A percentile compares a stretch with the other conserved stretches of the same genome.
phyloP scores from a whole-genome alignment of 306 rosid genomes.

The Luffa acutangula region DNA sequence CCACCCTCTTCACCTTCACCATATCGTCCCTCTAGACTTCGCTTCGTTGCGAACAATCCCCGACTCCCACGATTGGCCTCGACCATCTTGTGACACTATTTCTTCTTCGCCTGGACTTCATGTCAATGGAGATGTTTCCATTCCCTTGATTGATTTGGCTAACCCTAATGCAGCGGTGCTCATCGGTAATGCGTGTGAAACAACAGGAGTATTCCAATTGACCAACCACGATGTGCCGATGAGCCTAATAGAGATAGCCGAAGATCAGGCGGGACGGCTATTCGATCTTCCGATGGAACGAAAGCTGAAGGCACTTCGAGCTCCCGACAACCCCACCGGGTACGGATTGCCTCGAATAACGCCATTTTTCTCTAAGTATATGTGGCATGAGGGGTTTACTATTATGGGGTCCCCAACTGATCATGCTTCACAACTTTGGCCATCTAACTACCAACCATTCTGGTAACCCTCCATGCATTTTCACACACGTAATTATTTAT shows the following conservation, averaged over 20 bases:
- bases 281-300: slow-evolving; percentile 41
- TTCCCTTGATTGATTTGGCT: slow-evolving; percentile 44
- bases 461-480: slow-evolving; percentile 51
- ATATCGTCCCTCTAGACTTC: slow-evolving; percentile 52
- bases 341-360: slow-evolving; percentile 61
- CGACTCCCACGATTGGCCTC: slow-evolving; percentile 60
- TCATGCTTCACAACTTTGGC: slow-evolving; percentile 60
- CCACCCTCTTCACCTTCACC: slow-evolving; percentile 28
- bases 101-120: background rate
- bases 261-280: slow-evolving; percentile 25
- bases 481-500: slow-evolving; percentile 26
- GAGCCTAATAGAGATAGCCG: slow-evolving; percentile 26
- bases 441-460: slow-evolving; percentile 37
- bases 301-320: slow-evolving; percentile 42
- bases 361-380: slow-evolving; percentile 40
- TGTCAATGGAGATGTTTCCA: background rate
- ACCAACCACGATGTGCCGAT: slow-evolving; percentile 48
- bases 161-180: slow-evolving; percentile 40
- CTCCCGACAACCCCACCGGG: slow-evolving; percentile 35
- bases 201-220: slow-evolving; percentile 60
- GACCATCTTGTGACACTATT: background rate
- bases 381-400: slow-evolving; percentile 95
- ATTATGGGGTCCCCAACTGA: slow-evolving; percentile 43
- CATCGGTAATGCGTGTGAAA: slow-evolving; percentile 48
- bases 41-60: slow-evolving; percentile 37